Evolutionary conservation across 2,329 filamentous ascomycete genomes (phyloP).

Genomic region (Sclerotinia glacialis): DNA sequence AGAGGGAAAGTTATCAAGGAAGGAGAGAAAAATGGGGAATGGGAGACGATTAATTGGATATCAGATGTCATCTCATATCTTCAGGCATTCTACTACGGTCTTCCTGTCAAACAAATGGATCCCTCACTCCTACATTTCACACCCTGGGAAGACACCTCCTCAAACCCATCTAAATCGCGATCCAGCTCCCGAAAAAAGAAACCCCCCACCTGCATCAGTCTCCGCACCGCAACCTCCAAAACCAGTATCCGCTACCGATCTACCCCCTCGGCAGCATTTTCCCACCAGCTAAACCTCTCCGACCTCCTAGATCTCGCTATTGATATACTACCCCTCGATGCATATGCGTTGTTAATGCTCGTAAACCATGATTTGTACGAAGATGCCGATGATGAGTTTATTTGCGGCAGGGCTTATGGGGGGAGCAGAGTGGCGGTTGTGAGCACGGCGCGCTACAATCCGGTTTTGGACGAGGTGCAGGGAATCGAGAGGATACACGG

Average conservation of each 20-base stretch:
- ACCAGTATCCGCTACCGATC: constrained; percentile 31
- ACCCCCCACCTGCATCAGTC: constrained; percentile 7
- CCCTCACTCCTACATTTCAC: constrained; percentile 25
- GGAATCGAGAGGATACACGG: constrained; percentile 46
- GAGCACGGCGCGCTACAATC: constrained; percentile 60
- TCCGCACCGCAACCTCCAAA: constrained; percentile 14
- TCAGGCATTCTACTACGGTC: constrained; percentile 33
- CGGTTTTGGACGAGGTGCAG: constrained; percentile 45
- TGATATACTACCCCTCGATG: constrained; percentile 32
- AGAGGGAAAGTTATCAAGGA: neutral
- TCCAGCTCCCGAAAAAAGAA: neutral
- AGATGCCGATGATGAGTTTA: constrained; percentile 59
- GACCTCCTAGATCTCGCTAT: constrained; percentile 35
- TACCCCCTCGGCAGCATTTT: constrained; percentile 27
- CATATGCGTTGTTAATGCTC: constrained; percentile 34
- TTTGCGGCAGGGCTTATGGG: constrained; percentile 64
- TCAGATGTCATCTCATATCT: constrained; percentile 31
- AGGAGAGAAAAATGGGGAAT: neutral
- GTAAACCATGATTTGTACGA: constrained; percentile 37
- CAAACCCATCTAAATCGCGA: constrained; percentile 3
- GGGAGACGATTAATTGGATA: neutral
- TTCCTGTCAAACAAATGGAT: constrained; percentile 32
- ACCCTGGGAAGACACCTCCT: constrained; percentile 19
- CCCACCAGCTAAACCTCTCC: constrained; percentile 34
- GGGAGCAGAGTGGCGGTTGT: constrained; percentile 61